Base-by-base conservation (phyloP, 192 early-diverging fungal genomes). In the Lobulomyces angularis region DNA sequence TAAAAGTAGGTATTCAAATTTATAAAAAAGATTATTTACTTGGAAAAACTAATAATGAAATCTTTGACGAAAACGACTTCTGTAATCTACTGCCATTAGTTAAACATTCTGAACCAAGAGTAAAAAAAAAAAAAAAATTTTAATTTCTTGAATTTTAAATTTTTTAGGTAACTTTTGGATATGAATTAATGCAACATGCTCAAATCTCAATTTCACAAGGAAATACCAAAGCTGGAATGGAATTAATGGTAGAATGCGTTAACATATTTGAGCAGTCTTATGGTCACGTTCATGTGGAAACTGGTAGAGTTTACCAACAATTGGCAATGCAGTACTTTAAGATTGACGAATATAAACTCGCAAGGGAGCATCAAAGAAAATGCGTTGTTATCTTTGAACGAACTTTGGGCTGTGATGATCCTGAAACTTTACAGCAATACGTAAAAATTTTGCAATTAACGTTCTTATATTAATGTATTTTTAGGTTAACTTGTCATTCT, bases 181-280 rank as follows among this genome's bases (percentile, higher is more conserved):
- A 93, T 55, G 87, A 94, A 51, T 73, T 83, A 0, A 80, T 84
- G 45, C 88, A 93, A 51, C 83, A 87, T 25, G 93, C 82, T 9
- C 74, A 81, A 35, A 62, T 79, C 50, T 74, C 65, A 18, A 52
- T 93, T 34, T 67, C 81, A 9, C 79, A 88, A 55, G 82, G 83
- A 5, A 79, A 93, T 37, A 78, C 71, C 37, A 64, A 82, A 45
- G 35, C 82, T 25, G 89, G 84, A 7, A 42, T 88, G 29, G 90
- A 97, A 52, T 57, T 94, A 25, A 56, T 89, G 43, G 44, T 72
- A 20, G 87, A 96, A 57, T 82, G 90, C 8, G 56, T 85, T 39
- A 58, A 82, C 3, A 61, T 96, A 16, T 88, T 87, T 55, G 94
- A 98, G 64, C 90, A 94, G 59, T 82, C 81, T 9, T 91, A 82